Conservation (phyloP, 148 eudicot species). For the Spergularia marina region DNA sequence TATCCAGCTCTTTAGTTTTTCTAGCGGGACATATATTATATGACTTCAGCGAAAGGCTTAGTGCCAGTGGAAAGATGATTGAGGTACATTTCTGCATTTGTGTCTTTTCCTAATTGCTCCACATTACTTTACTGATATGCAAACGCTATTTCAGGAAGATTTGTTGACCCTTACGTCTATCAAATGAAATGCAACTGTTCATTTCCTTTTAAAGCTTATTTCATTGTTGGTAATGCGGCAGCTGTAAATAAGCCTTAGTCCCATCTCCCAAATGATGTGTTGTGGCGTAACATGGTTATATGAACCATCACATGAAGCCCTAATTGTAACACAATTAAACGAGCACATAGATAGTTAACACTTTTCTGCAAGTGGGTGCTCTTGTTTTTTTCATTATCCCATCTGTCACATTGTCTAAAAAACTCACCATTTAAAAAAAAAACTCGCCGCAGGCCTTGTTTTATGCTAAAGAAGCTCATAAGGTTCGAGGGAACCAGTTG, state of each 20-base stretch:
- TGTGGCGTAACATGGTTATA: too few relatives aligned
- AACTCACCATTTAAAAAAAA: not conserved
- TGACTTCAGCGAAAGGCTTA: constrained; percentile 67
- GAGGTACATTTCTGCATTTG: constrained; percentile 47
- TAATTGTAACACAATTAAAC: too few relatives aligned
- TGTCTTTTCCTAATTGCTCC: not conserved
- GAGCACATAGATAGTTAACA: not conserved
- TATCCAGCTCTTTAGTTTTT: constrained; percentile 48
- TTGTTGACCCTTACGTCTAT: not conserved
- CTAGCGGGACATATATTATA: constrained; percentile 63
- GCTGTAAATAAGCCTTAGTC: too few relatives aligned
- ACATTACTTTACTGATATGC: not conserved
- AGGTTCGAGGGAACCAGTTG: constrained; percentile 59
- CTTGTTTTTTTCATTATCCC: not conserved
- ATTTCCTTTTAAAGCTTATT: not conserved
- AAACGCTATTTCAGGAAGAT: not conserved
- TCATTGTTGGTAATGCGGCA: not conserved
- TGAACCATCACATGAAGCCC: too few relatives aligned
- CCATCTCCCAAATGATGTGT: too few relatives aligned
- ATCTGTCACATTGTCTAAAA: not conserved
- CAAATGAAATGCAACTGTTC: not conserved
- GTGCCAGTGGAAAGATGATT: constrained; percentile 47
- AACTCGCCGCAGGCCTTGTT: constrained; percentile 54
- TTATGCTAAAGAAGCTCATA: constrained; percentile 82
- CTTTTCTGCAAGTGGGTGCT: not conserved